phyloP scores from a whole-genome alignment of 192 early-diverging fungal genomes.

The Phlyctochytrium planicorne region DNA sequence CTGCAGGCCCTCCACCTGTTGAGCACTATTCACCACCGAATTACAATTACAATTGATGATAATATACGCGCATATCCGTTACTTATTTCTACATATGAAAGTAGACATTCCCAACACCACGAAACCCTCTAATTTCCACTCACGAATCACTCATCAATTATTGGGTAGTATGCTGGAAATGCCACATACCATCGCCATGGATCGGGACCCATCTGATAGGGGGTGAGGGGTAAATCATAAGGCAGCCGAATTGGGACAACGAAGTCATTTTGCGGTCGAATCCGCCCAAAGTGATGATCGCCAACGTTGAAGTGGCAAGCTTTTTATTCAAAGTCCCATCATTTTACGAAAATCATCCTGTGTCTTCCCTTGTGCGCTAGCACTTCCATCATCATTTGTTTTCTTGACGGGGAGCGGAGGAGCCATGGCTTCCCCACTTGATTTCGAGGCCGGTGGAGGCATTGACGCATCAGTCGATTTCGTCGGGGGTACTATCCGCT shows the following conservation, averaged over 20 bases:
- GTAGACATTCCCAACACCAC: too few species aligned
- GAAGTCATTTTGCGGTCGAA: not conserved
- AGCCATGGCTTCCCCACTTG: not conserved
- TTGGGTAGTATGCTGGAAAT: conserved; percentile 16
- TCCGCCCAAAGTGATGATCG: too few species aligned
- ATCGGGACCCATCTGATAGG: conserved; percentile 42
- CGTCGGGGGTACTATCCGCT: not conserved
- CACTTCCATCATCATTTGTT: not conserved
- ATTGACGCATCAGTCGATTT: not conserved
- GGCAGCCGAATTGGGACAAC: conserved; percentile 60
- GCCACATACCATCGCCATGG: conserved; percentile 46
- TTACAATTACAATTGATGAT: too few species aligned
- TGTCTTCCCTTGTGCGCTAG: conserved; percentile 14
- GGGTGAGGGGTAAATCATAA: conserved; percentile 57
- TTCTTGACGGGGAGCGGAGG: not conserved
- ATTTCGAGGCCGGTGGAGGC: not conserved
- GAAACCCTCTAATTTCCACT: too few species aligned
- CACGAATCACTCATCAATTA: too few species aligned
- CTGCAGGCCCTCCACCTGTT: too few species aligned
- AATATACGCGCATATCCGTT: too few species aligned
- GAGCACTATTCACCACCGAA: too few species aligned
- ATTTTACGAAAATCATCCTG: conserved; percentile 50
- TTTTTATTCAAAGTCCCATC: too few species aligned
- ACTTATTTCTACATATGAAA: too few species aligned
- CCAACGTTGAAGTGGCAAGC: too few species aligned